Evolutionary conservation across 2,329 filamentous ascomycete genomes (phyloP).

Genomic region (Rutstroemia sp.): DNA sequence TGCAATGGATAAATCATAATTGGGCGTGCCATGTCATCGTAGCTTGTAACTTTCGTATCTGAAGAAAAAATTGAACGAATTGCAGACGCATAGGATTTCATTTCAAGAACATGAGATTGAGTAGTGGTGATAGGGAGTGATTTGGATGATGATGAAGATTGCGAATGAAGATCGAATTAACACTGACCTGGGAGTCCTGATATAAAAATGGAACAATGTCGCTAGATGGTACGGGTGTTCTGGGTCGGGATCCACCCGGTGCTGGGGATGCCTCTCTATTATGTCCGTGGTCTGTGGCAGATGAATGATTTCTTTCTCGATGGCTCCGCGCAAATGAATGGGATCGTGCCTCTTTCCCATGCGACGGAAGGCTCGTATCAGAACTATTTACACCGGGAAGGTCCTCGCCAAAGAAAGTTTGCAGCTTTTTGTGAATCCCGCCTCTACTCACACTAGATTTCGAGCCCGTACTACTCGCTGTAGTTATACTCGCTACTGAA

Average conservation of each 20-base stretch:
- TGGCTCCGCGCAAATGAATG: slow-evolving; percentile 51
- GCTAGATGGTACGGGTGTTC: slow-evolving; percentile 79
- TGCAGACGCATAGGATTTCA: slow-evolving; percentile 9
- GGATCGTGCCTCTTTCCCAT: slow-evolving; percentile 53
- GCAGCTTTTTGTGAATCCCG: slow-evolving; percentile 69
- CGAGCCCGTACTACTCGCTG: slow-evolving; percentile 78
- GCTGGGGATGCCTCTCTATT: slow-evolving; percentile 63
- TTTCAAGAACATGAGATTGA: neutral
- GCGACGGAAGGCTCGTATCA: slow-evolving; percentile 55
- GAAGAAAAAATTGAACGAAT: slow-evolving; percentile 8
- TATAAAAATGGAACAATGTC: slow-evolving; percentile 98
- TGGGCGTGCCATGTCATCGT: slow-evolving; percentile 8
- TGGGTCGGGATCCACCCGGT: slow-evolving; percentile 56
- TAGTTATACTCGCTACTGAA: slow-evolving; percentile 81
- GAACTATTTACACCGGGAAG: slow-evolving; percentile 68
- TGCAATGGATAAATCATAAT: slow-evolving; percentile 1
- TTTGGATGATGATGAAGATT: slow-evolving; percentile 3
- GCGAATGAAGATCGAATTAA: slow-evolving; percentile 7
- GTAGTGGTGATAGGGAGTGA: neutral
- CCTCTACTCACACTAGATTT: slow-evolving; percentile 63
- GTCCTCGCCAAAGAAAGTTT: slow-evolving; percentile 90
- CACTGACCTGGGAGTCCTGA: slow-evolving; percentile 70
- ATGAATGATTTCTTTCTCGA: slow-evolving; percentile 76
- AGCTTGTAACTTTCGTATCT: neutral
- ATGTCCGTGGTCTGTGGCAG: slow-evolving; percentile 53